phyloP scores from a whole-genome alignment of 345 rosid species.

The Eucalyptus curtisii region DNA sequence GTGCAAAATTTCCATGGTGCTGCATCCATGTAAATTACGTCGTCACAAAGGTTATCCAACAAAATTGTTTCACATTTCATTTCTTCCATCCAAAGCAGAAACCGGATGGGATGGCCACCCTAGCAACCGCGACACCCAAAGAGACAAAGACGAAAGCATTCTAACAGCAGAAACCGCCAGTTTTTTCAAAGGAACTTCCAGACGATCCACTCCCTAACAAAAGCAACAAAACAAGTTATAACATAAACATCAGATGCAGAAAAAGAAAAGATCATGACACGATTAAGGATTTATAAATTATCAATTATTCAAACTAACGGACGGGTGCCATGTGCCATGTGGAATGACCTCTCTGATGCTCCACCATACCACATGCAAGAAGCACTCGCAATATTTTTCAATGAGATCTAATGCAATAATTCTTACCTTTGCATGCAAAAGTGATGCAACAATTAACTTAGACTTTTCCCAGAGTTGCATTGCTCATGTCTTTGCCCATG shows the following conservation, averaged over 20 bases:
- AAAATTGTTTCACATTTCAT: background rate
- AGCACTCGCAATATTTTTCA: background rate
- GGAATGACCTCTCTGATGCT: background rate
- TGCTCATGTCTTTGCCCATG: no score
- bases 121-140: conserved; percentile 41
- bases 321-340: background rate
- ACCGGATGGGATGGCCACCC: conserved; percentile 61
- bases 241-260: background rate
- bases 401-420: no score
- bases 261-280: background rate
- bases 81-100: conserved; percentile 43
- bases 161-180: conserved; percentile 24
- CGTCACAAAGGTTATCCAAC: background rate
- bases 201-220: conserved; percentile 41
- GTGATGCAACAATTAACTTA: no score
- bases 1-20: background rate
- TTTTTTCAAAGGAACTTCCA: conserved; percentile 45
- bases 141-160: conserved; percentile 34
- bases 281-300: background rate
- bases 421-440: no score
- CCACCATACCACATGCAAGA: background rate
- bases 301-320: background rate
- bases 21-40: background rate
- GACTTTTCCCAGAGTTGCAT: no score
- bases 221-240: background rate